These are phyloP conservation scores for Fusarium pilosicola DNA, from an alignment of 2,329 filamentous ascomycete species.

Conservation along the genomic window DNA sequence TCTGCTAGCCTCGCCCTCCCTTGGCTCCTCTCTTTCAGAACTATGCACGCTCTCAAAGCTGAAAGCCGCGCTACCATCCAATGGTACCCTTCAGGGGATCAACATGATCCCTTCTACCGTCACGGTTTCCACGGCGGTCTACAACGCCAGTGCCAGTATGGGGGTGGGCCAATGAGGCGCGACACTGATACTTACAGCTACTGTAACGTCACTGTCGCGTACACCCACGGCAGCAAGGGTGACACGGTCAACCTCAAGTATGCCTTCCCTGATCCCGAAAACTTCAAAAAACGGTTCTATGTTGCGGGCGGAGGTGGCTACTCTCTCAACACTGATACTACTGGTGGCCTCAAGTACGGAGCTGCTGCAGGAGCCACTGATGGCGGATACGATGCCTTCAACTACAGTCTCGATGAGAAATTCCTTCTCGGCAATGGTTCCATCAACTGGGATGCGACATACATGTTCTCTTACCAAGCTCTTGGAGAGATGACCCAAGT, in stretches of 20 bases:
- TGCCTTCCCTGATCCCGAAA: background rate
- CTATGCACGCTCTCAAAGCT: background rate
- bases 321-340: slow-evolving; percentile 40
- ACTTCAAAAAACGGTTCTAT: slow-evolving; percentile 2
- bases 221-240: background rate
- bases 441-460: slow-evolving; percentile 60
- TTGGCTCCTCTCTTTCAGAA: background rate
- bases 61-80: background rate
- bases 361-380: slow-evolving; percentile 54
- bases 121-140: background rate
- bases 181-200: background rate
- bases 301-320: slow-evolving; percentile 15
- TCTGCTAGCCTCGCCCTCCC: background rate
- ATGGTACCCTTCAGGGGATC: background rate
- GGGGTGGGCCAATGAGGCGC: background rate
- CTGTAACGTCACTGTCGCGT: slow-evolving; percentile 6
- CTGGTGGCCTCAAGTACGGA: slow-evolving; percentile 55
- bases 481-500: slow-evolving; percentile 59
- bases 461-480: slow-evolving; percentile 63
- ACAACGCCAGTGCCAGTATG: background rate
- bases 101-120: background rate
- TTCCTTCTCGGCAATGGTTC: slow-evolving; percentile 59
- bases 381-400: slow-evolving; percentile 57
- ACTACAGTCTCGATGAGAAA: slow-evolving; percentile 50
- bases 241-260: slow-evolving; percentile 1